These are phyloP conservation scores for Diaporthe caulivora DNA, from an alignment of 2,329 filamentous ascomycete species.

Conservation along the genomic window DNA sequence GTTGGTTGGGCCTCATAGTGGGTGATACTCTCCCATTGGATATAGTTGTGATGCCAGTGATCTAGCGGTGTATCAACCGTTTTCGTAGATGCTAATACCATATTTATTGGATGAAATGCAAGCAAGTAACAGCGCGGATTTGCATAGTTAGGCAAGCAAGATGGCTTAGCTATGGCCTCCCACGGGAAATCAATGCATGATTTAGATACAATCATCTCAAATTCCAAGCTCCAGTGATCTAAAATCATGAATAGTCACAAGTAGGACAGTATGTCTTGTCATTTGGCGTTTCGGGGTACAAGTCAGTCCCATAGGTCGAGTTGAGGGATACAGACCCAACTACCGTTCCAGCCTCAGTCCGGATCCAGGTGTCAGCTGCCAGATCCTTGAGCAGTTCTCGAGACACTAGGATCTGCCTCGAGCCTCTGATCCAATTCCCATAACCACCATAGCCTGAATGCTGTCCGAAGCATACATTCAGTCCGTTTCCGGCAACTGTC, in stretches of 20 bases:
- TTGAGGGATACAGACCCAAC: conserved; percentile 62
- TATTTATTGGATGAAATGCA: no score
- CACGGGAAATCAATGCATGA: no score
- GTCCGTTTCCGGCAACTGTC: conserved; percentile 52
- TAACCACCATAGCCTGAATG: conserved; percentile 80
- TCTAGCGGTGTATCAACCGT: no score
- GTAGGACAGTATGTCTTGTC: conserved; percentile 42
- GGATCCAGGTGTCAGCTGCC: conserved; percentile 63
- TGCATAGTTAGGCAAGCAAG: neutral
- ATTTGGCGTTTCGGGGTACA: conserved; percentile 53
- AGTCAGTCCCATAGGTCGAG: conserved; percentile 62
- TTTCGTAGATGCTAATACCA: no score
- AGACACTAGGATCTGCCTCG: conserved; percentile 57
- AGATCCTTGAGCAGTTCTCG: conserved; percentile 41
- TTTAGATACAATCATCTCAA: neutral
- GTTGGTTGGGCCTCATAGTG: no score
- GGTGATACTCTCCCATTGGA: no score
- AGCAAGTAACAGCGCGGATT: no score
- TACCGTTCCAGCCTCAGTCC: conserved; percentile 60
- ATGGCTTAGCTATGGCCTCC: neutral
- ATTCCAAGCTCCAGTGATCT: neutral
- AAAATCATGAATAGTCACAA: conserved; percentile 34
- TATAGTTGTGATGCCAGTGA: no score
- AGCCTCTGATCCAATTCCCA: conserved; percentile 72
- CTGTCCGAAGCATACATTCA: conserved; percentile 64